Conservation (phyloP, 768 basidiomycete species). For the Termitomyces sp. region DNA sequence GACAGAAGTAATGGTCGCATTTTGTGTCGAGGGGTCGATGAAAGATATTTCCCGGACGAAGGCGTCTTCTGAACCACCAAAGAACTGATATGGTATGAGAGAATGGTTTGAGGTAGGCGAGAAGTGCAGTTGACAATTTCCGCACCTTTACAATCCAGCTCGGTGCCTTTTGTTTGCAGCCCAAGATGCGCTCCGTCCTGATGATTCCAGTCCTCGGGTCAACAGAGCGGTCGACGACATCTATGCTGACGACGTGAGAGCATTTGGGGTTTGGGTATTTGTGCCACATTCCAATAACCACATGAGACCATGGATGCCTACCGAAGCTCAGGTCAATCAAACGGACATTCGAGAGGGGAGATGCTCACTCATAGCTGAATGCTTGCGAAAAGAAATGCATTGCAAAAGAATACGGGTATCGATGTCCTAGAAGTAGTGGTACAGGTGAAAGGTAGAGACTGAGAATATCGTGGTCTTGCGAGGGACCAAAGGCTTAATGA, state of each 20-base stretch:
- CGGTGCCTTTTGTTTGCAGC: slow-evolving; percentile 90
- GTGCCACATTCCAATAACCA: slow-evolving; percentile 89
- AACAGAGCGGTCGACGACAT: slow-evolving; percentile 80
- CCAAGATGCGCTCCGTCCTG: slow-evolving; percentile 84
- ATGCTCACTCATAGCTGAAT: slow-evolving; percentile 78
- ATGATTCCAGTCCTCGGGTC: slow-evolving; percentile 84
- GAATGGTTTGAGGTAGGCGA: neutral
- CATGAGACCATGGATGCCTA: slow-evolving; percentile 88
- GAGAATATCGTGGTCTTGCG: slow-evolving; percentile 8
- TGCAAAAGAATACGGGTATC: slow-evolving; percentile 21
- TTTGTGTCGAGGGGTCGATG: slow-evolving; percentile 77
- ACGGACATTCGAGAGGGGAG: slow-evolving; percentile 4
- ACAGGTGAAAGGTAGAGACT: slow-evolving; percentile 19
- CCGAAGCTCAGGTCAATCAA: slow-evolving; percentile 8
- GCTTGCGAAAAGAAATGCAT: slow-evolving; percentile 88
- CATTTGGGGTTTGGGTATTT: slow-evolving; percentile 96
- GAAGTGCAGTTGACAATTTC: slow-evolving; percentile 1
- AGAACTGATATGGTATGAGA: slow-evolving; percentile 44
- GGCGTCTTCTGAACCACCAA: slow-evolving; percentile 91
- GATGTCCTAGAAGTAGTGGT: slow-evolving; percentile 17
- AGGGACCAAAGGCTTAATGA: slow-evolving; percentile 8
- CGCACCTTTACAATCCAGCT: slow-evolving; percentile 89
- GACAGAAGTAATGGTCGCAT: slow-evolving; percentile 81
- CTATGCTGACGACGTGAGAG: slow-evolving; percentile 81
- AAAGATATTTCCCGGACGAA: slow-evolving; percentile 95